Base-by-base conservation (phyloP, 495 filamentous ascomycete species). In the Coniosporium apollinis region DNA sequence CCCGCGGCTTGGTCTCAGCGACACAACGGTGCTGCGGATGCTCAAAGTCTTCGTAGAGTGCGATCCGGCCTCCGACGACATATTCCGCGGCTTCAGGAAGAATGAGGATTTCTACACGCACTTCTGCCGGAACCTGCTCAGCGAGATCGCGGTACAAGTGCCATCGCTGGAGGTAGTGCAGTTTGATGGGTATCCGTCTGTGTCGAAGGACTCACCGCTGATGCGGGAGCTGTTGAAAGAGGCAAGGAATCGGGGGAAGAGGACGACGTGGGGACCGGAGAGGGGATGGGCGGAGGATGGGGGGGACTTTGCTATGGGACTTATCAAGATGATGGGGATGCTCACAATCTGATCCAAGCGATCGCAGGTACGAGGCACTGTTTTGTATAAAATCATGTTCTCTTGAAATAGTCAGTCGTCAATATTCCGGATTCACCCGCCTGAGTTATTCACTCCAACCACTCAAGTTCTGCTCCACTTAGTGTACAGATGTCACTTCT, bases 1-100 rank as follows among this genome's bases (percentile, higher is more conserved):
- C 42, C 51, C 64, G 4, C 55, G 65, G 0, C 59, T 89, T 17
- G 79, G 81, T 0, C 59, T 91, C 17, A 49, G 58, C 24, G 70
- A 84, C 28, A 74, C 75, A 59, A 54, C 52, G 21, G 65, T 63
- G 29, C 62, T 79, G 15, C 63, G 67, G 25, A 66, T 61, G 9
- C 52, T 93, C 30, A 79, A 73, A 34, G 67, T 93, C 0, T 86
- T 83, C 47, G 67, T 87, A 17, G 72, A 91, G 55, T 70, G 64
- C 44, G 84, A 93, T 49, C 82, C 84, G 0, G 43, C 46, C 18
- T 77, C 73, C 19, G 68, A 80, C 45, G 65, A 66, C 19, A 53
- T 77, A 3, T 87, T 83, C 51, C 69, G 69, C 28, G 80, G 80
- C 1, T 91, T 81, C 52, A 69, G 81, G 10, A 52, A 63, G 15